phyloP scores from a whole-genome alignment of 164 flowering plant genomes.

The Liquidambar formosana region DNA sequence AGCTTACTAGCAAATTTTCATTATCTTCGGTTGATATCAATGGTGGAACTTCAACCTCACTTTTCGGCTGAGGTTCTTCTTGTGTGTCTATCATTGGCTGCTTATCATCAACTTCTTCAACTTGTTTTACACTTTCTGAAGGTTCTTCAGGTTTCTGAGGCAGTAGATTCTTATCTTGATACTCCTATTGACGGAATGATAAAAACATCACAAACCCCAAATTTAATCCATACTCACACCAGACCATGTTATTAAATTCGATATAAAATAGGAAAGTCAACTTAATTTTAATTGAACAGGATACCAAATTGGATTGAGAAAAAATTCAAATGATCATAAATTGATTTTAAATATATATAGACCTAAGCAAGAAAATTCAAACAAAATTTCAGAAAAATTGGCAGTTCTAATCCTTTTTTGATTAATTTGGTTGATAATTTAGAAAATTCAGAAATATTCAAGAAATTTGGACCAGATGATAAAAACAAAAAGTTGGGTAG shows the following conservation, averaged over 20 bases:
- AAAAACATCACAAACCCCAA: constrained; percentile 1
- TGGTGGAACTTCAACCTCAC: constrained; percentile 46
- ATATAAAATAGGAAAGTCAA: neutral
- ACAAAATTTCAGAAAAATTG: too few species aligned
- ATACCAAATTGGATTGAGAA: too few species aligned
- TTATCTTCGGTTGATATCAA: constrained; percentile 40
- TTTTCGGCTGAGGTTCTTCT: constrained; percentile 49
- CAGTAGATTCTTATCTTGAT: constrained; percentile 38
- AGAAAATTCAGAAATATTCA: too few species aligned
- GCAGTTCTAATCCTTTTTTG: too few species aligned
- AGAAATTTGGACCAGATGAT: neutral
- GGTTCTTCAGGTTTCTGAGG: constrained; percentile 41
- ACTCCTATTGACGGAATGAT: constrained; percentile 40
- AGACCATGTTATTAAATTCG: neutral
- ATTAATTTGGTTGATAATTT: too few species aligned
- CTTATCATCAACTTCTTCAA: constrained; percentile 39
- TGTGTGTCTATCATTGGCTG: constrained; percentile 27
- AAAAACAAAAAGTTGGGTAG: neutral
- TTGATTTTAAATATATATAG: too few species aligned
- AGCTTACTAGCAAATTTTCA: constrained; percentile 68
- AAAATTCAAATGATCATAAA: too few species aligned
- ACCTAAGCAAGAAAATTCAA: too few species aligned
- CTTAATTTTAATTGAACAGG: too few species aligned
- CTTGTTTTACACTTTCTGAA: constrained; percentile 36
- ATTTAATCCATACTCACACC: neutral